Base-by-base conservation (phyloP, 768 basidiomycete genomes). In the Rubroboletus pulcherrimus region DNA sequence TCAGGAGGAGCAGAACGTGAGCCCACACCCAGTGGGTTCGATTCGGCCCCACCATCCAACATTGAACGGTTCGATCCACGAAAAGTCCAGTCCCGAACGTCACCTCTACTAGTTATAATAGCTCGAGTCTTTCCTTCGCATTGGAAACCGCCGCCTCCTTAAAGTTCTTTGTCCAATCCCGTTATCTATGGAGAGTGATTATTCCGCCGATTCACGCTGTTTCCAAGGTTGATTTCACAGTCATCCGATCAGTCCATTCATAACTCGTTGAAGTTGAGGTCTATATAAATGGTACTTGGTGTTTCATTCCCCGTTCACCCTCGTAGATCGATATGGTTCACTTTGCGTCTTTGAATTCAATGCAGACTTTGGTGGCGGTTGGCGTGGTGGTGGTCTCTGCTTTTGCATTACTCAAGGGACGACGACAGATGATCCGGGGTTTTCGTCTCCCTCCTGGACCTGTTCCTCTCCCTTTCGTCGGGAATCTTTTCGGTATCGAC, bases 381-480 rank as follows among this genome's bases (percentile, higher is more conserved):
- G 53, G 51, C 33, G 45, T 35, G 1, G 17, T 56, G 6, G 3
- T 54, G 4, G 2, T 40, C 34, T 17, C 42, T 3, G 40, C 12
- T 8, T 3, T 51, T 29, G 38, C 45, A 11, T 33, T 53, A 37
- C 41, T 60, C 49, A 47, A 37, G 15, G 30, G 51, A 8, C 53
- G 43, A 21, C 52, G 45, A 57, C 55, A 39, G 24, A 15, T 30
- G 4, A 11, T 29, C 12, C 40, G 29, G n/a, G 58, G 54, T 4
- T 37, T 34, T 37, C 57, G 37, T 8, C 53, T 60, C 2, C 64
- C 53, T 48, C 63, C 63, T 24, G 63, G 64, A 19, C 63, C 63
- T 34, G 15, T 10, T n/a, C 51, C 55, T 26, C 39, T 65, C 11
- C 64, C 64, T 5, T 3, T 64, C 5, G 31, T 66, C 8, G 64